Percentiles rank a stretch among this genome's conserved stretches.
These are phyloP conservation scores for Furcasterigmium sp. DNA, from an alignment of 2,329 filamentous ascomycete species.

Conservation along the genomic window DNA sequence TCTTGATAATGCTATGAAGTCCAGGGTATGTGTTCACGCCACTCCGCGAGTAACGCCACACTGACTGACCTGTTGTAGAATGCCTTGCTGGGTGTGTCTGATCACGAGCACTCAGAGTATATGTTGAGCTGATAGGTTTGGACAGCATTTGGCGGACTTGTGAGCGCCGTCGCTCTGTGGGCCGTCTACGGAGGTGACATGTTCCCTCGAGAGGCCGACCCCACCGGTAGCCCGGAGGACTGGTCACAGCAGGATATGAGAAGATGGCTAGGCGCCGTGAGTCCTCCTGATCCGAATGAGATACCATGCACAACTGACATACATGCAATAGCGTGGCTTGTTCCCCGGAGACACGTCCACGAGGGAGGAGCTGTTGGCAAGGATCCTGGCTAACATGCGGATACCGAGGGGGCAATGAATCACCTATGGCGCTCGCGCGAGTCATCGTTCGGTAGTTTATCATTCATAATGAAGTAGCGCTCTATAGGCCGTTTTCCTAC, in stretches of 20 bases:
- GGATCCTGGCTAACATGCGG: slow-evolving; percentile 42
- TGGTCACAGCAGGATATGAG: slow-evolving; percentile 81
- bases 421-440: background rate
- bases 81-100: slow-evolving; percentile 10
- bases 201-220: slow-evolving; percentile 70
- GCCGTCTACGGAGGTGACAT: slow-evolving; percentile 81
- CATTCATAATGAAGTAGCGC: background rate
- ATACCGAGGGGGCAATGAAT: slow-evolving; percentile 19
- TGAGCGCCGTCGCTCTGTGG: slow-evolving; percentile 78
- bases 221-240: slow-evolving; percentile 62
- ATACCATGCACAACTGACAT: too few species aligned
- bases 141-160: slow-evolving; percentile 72
- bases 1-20: slow-evolving; percentile 63
- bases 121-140: too few species aligned
- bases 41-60: slow-evolving; percentile 3
- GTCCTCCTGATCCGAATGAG: too few species aligned
- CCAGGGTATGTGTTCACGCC: slow-evolving; percentile 49
- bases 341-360: slow-evolving; percentile 37
- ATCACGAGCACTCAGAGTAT: too few species aligned
- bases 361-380: slow-evolving; percentile 39
- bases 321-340: slow-evolving; percentile 34
- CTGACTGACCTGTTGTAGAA: slow-evolving; percentile 4
- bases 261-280: slow-evolving; percentile 75
- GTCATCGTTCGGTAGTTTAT: background rate
- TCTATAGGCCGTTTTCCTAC: background rate